A percentile compares a stretch with the other conserved stretches of the same genome.
Evolutionary conservation across 805 yeast genomes (phyloP).

Genomic region (Candida fluviatilis): DNA sequence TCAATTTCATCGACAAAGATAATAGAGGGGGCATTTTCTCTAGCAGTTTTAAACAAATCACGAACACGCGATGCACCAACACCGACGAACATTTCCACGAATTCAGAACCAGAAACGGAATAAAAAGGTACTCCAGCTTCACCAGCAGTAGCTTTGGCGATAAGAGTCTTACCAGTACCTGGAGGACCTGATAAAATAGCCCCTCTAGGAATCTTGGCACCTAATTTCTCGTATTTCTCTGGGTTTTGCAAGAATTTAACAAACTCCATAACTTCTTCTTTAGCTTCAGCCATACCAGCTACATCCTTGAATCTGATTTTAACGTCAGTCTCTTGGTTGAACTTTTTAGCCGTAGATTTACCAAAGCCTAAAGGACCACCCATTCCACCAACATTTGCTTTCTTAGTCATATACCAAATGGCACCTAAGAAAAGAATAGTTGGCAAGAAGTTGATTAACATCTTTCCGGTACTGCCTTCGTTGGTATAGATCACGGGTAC

Average conservation of each 20-base stretch:
- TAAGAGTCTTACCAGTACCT: constrained; percentile 96
- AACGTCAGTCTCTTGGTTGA: constrained; percentile 88
- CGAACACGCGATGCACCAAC: constrained; percentile 98
- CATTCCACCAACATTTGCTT: constrained; percentile 68
- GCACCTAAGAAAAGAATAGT: constrained; percentile 87
- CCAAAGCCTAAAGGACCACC: constrained; percentile 84
- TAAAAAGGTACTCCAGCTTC: constrained; percentile 98
- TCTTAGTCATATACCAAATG: constrained; percentile 73
- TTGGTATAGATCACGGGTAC: constrained; percentile 79
- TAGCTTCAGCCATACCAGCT: constrained; percentile 97
- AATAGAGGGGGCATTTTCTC: constrained; percentile 92
- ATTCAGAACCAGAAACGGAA: constrained; percentile 95
- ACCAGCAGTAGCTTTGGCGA: constrained; percentile 98
- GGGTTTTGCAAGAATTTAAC: constrained; percentile 92
- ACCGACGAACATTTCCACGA: constrained; percentile 98
- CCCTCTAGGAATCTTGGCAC: constrained; percentile 98
- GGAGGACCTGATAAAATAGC: constrained; percentile 98
- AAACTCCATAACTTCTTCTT: constrained; percentile 96
- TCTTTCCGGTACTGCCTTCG: constrained; percentile 62
- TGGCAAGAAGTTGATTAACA: constrained; percentile 76
- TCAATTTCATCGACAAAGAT: constrained; percentile 98
- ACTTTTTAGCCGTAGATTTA: constrained; percentile 83
- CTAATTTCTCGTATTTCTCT: constrained; percentile 80
- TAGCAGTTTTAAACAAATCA: constrained; percentile 86
- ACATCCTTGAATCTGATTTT: constrained; percentile 89